Base-by-base conservation (phyloP, 305 asterid genomes). In the Nicotiana rustica region DNA sequence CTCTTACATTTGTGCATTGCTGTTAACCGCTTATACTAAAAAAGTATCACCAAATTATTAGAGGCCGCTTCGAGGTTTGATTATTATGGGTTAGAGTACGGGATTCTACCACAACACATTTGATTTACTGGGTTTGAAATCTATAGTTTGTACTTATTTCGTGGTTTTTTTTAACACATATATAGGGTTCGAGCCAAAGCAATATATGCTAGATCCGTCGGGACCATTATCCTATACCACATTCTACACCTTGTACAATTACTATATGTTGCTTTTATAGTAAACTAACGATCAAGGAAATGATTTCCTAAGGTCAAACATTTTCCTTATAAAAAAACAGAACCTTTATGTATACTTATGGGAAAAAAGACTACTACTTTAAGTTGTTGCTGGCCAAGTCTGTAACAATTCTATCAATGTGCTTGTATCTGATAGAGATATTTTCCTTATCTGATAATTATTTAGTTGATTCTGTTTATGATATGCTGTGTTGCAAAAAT, bases 401-500 rank as follows among this genome's bases (percentile, higher is more conserved):
- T 71, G 78, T 44, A 71, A 71, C 36, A 70, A 44, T 44, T 44
- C 13, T 70, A 6, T 70, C 6, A 5, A 44, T 0, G 13, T 71
- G 35, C 19, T 73, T 73, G 62, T 44, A 73, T 47, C 1, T 13
- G 38, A 71, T 47, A 10, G 21, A 73, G 62, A 73, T 73, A 47
- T 75, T 41, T 2, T 15, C 47, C 25, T 52, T 75, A 75, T 8
- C 64, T 25, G 79, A 75, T 56, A 47, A 47, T 3, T 44, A 41
- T 70, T 3, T 44, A 49, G 21, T 44, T 12, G 61, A 41, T 70
- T 70, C 19, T 70, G 78, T 44, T 44, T 41, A 1, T 71, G 35
- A 70, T 70, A 71, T 75, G 17, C 14, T 75, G 4, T 49, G 79
- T 75, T 75, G 65, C 36, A 15, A 84, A 84, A 44, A 75, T 10